Conservation (phyloP, 345 rosid genomes). For the Euphorbia pulcherrima region DNA sequence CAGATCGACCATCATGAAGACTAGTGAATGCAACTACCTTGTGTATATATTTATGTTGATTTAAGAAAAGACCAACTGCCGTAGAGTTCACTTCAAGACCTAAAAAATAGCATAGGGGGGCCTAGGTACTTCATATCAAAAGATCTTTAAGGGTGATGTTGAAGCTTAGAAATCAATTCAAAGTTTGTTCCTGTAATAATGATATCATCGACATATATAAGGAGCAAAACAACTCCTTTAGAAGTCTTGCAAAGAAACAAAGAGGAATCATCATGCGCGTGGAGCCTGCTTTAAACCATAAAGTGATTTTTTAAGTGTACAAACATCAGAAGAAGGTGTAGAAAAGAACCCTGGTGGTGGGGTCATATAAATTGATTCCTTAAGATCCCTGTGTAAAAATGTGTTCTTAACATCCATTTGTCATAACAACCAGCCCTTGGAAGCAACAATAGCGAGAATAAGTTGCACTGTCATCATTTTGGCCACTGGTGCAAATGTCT, state of each 20-base stretch:
- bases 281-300: not conserved
- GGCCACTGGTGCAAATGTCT: too few species aligned
- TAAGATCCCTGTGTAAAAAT: not conserved
- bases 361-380: too few species aligned
- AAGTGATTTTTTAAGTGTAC: not conserved
- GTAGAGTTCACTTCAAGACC: not conserved
- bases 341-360: too few species aligned
- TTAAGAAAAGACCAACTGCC: not conserved
- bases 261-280: not conserved
- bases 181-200: not conserved
- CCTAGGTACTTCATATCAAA: not conserved
- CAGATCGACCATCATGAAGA: not conserved
- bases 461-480: not conserved
- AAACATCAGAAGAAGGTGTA: too few species aligned
- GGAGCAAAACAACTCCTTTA: not conserved
- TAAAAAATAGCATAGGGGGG: not conserved
- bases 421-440: not conserved
- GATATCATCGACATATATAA: not conserved
- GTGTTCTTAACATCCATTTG: not conserved
- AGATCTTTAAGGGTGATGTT: not conserved
- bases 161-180: not conserved
- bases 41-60: not conserved
- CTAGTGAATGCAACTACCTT: not conserved
- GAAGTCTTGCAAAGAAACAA: not conserved
- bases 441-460: slow-evolving; percentile 7